These are phyloP conservation scores for Monilinia laxa DNA, from an alignment of 2,329 filamentous ascomycete species.

Conservation along the genomic window DNA sequence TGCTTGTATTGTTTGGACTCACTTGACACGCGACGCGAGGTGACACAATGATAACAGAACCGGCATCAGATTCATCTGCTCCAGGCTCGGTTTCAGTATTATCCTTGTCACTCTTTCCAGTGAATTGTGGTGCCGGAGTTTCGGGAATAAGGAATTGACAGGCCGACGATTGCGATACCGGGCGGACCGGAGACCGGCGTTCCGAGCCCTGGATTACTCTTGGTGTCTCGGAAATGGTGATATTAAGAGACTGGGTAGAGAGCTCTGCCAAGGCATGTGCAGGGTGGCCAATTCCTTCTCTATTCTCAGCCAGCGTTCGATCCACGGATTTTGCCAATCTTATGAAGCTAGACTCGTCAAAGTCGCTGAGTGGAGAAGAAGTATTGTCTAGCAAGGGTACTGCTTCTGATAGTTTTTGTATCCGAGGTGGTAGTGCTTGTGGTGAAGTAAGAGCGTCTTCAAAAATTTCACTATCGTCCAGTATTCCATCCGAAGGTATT, in stretches of 20 bases:
- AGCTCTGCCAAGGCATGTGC: not conserved
- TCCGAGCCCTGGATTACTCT: too few species aligned
- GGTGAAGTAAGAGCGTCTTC: constrained; percentile 37
- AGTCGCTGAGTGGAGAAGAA: constrained; percentile 33
- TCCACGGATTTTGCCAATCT: constrained; percentile 27
- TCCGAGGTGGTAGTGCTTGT: constrained; percentile 4
- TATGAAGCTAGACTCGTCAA: constrained; percentile 38
- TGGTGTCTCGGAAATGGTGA: not conserved
- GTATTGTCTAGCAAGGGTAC: not conserved
- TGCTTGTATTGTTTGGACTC: not conserved
- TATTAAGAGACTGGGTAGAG: not conserved
- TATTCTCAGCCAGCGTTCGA: not conserved
- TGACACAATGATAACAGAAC: constrained; percentile 33
- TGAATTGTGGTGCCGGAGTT: constrained; percentile 30
- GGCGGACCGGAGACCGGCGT: not conserved
- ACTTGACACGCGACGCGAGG: constrained; percentile 22
- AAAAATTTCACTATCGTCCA: constrained; percentile 30
- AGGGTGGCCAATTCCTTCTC: not conserved
- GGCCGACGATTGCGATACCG: constrained; percentile 24
- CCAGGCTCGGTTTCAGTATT: not conserved
- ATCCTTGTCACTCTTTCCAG: not conserved
- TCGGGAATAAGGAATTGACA: constrained; percentile 35
- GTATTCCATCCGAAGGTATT: constrained; percentile 35
- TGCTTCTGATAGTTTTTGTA: not conserved
- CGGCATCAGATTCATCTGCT: constrained; percentile 26